These are phyloP conservation scores for Vitis hybrid DNA, from an alignment of 177 flowering plant genomes.

Conservation along the genomic window DNA sequence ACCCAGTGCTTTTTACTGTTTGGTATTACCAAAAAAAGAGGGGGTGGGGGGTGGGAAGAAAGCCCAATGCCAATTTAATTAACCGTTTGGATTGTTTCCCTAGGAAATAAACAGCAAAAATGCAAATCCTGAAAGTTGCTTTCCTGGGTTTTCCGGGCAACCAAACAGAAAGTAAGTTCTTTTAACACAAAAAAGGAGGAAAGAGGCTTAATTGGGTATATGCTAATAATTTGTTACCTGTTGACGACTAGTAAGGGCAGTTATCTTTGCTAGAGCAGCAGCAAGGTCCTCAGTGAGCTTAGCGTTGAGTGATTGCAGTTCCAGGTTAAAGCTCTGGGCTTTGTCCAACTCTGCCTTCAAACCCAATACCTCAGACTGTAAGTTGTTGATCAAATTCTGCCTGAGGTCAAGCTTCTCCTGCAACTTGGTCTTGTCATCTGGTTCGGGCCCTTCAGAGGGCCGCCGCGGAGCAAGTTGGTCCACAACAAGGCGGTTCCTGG, in stretches of 20 bases:
- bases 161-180: no score
- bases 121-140: no score
- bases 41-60: no score
- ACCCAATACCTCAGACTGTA: constrained; percentile 42
- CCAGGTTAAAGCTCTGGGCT: constrained; percentile 41
- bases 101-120: no score
- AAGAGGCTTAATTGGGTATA: neutral
- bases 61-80: no score
- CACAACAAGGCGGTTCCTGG: constrained; percentile 19
- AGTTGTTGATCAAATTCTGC: constrained; percentile 43
- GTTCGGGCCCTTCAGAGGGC: constrained; percentile 17
- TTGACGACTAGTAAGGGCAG: constrained; percentile 24
- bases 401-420: constrained; percentile 36
- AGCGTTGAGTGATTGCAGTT: constrained; percentile 46
- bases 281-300: constrained; percentile 46
- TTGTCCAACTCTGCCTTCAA: constrained; percentile 49
- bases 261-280: constrained; percentile 47
- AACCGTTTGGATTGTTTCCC: no score
- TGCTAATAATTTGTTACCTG: constrained; percentile 28
- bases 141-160: no score
- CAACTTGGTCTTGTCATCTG: constrained; percentile 32
- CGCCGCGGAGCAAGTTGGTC: constrained; percentile 41
- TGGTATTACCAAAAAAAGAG: no score
- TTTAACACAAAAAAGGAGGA: neutral
- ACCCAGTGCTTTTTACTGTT: no score